Conservation (phyloP, 495 filamentous ascomycete species). For the Cairneyella variabilis region DNA sequence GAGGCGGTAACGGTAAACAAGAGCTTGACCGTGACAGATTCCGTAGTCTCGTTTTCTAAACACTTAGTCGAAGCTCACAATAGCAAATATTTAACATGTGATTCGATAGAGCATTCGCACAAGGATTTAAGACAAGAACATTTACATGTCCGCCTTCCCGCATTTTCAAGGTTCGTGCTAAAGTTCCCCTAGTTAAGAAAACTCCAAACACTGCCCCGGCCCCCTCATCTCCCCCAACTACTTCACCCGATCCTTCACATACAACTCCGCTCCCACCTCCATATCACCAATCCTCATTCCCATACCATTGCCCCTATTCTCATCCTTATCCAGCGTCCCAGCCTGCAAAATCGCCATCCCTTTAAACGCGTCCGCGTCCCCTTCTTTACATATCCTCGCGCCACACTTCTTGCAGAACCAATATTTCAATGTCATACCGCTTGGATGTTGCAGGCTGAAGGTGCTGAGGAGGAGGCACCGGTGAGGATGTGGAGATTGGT, state of each 20-base stretch:
- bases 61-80: no score
- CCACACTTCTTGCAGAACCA: conserved; percentile 8
- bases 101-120: no score
- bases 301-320: background rate
- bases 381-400: conserved; percentile 16
- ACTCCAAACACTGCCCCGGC: conserved; percentile 1
- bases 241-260: background rate
- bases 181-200: conserved; percentile 8
- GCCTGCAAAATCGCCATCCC: conserved; percentile 38
- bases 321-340: conserved; percentile 18
- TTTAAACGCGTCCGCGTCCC: conserved; percentile 36
- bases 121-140: no score
- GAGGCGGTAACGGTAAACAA: no score
- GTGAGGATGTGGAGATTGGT: background rate
- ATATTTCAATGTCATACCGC: conserved; percentile 3
- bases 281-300: background rate
- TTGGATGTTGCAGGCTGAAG: background rate
- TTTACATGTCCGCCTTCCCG: no score
- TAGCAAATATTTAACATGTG: no score
- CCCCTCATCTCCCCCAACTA: conserved; percentile 5
- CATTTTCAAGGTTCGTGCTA: no score
- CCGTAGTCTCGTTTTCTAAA: no score
- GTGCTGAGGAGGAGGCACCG: background rate
- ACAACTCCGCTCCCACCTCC: conserved; percentile 8
- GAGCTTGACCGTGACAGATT: no score